Evolutionary conservation across 257 asterid species (phyloP).

Genomic region (Primulina eburnea): DNA sequence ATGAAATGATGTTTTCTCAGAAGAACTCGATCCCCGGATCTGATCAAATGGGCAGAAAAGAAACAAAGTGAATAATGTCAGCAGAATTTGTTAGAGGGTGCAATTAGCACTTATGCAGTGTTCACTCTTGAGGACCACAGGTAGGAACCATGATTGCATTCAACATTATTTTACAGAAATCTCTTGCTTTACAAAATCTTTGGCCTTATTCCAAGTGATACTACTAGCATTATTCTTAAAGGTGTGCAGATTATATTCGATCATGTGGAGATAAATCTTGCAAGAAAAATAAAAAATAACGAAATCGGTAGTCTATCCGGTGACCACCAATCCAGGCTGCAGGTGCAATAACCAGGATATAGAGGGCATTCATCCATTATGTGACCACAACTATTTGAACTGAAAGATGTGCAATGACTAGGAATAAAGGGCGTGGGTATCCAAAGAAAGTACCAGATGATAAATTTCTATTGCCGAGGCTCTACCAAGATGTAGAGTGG

Average conservation of each 20-base stretch:
- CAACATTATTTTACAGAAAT: no score
- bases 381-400: not conserved
- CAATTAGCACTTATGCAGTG: not conserved
- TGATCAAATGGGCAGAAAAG: constrained; percentile 6
- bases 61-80: not conserved
- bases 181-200: not conserved
- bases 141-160: not conserved
- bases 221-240: no score
- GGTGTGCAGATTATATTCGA: no score
- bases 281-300: no score
- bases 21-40: constrained; percentile 7
- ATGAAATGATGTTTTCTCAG: constrained; percentile 2
- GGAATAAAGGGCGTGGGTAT: not conserved
- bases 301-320: not conserved
- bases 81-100: not conserved
- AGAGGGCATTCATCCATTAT: not conserved
- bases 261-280: not conserved
- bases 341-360: not conserved
- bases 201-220: no score
- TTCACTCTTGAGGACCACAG: not conserved
- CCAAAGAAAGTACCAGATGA: constrained; percentile 21
- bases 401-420: not conserved
- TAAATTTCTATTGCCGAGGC: constrained; percentile 54
- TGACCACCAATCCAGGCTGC: not conserved
- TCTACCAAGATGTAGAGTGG: constrained; percentile 81